A percentile compares a stretch with the other conserved stretches of the same genome.
phyloP scores from a whole-genome alignment of 306 rosid genomes.

The Vigna reflexopilosa region DNA sequence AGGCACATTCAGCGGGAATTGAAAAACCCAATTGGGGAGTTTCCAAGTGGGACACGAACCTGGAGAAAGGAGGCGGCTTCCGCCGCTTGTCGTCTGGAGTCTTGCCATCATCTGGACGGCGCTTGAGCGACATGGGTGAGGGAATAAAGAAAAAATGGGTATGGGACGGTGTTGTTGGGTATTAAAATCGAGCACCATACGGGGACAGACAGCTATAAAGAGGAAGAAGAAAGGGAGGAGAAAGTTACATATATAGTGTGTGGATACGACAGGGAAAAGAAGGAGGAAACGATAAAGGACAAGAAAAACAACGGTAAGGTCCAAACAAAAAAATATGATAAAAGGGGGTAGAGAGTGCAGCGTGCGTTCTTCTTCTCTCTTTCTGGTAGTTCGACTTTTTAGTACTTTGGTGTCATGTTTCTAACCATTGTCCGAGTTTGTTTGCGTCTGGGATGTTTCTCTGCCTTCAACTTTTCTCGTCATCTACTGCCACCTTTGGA shows the following conservation, averaged over 20 bases:
- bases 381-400: not conserved
- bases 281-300: constrained; percentile 8
- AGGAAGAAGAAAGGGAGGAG: not conserved
- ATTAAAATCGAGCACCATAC: constrained; percentile 56
- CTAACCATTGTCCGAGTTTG: constrained; percentile 49
- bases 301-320: constrained; percentile 24
- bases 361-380: constrained; percentile 1
- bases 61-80: constrained; percentile 58
- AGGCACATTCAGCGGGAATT: not conserved
- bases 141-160: not conserved
- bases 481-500: constrained; percentile 17
- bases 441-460: constrained; percentile 69
- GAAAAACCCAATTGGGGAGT: not conserved
- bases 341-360: not conserved
- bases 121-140: constrained; percentile 78
- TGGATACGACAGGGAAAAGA: not conserved
- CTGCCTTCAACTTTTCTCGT: constrained; percentile 30
- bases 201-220: constrained; percentile 4
- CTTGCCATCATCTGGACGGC: constrained; percentile 79
- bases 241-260: not conserved
- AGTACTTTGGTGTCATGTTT: constrained; percentile 29
- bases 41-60: constrained; percentile 38
- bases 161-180: constrained; percentile 25
- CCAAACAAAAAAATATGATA: constrained; percentile 27
- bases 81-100: constrained; percentile 75